Evolutionary conservation across 1,284 basidiomycete species (phyloP).

Genomic region (Heimioporus punctisporus): DNA sequence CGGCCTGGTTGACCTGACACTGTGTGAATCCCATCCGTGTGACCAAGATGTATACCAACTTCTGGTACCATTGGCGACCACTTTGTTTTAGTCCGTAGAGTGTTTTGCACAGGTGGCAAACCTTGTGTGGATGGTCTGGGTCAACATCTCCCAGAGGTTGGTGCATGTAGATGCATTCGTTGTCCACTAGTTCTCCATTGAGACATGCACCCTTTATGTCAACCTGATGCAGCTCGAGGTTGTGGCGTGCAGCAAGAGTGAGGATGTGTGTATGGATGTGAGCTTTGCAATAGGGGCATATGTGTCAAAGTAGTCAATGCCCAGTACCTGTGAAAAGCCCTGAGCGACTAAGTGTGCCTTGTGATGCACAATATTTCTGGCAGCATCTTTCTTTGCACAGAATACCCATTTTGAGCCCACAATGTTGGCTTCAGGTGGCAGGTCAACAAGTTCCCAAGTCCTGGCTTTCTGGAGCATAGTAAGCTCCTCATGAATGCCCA

Average conservation of each 20-base stretch:
- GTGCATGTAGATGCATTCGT: background rate
- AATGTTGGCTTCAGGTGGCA: slow-evolving; percentile 3
- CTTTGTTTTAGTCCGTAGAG: background rate
- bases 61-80: background rate
- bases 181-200: background rate
- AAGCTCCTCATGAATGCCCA: slow-evolving; percentile 4
- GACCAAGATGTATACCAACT: background rate
- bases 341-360: slow-evolving; percentile 43
- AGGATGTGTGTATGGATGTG: slow-evolving; percentile 29
- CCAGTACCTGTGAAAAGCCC: slow-evolving; percentile 40
- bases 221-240: background rate
- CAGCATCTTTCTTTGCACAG: slow-evolving; percentile 30
- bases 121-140: background rate
- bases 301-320: slow-evolving; percentile 42
- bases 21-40: background rate
- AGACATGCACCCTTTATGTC: background rate
- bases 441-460: slow-evolving; percentile 10
- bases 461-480: background rate
- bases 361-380: slow-evolving; percentile 29
- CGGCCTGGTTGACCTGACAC: background rate
- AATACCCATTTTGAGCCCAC: slow-evolving; percentile 38
- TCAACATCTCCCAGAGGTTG: background rate
- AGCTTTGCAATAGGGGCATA: slow-evolving; percentile 35
- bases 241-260: background rate
- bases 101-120: background rate